phyloP scores from a whole-genome alignment of 345 rosid species.

The Populus tremula region DNA sequence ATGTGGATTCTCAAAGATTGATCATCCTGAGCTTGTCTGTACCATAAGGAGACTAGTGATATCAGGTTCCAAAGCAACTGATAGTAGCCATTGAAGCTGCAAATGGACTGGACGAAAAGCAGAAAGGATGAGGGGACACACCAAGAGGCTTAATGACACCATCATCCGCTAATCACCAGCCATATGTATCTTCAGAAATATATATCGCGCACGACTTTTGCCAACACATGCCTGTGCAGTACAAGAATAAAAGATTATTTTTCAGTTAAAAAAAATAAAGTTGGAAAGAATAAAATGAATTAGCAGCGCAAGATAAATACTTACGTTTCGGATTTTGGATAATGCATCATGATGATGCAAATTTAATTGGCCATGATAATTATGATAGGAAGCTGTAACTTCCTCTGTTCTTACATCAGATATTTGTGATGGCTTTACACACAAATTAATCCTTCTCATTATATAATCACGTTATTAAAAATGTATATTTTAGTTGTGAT shows the following conservation, averaged over 20 bases:
- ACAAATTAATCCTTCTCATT: too few relatives aligned
- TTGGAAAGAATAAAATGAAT: background rate
- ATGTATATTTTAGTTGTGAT: too few relatives aligned
- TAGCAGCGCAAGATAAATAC: too few relatives aligned
- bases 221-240: slow-evolving; percentile 14
- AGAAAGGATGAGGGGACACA: background rate
- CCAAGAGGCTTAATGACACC: background rate
- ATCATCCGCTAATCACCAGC: background rate
- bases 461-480: too few relatives aligned
- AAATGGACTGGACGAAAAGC: background rate
- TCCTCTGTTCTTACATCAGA: too few relatives aligned
- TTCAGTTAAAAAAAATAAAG: background rate
- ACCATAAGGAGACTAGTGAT: background rate
- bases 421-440: too few relatives aligned
- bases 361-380: too few relatives aligned
- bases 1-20: slow-evolving; percentile 36
- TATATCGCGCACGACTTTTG: slow-evolving; percentile 2
- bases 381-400: too few relatives aligned
- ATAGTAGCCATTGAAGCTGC: background rate
- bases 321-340: background rate
- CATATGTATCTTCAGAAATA: slow-evolving; percentile 3
- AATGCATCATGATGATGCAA: too few relatives aligned
- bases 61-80: background rate
- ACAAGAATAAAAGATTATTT: background rate
- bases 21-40: background rate